Evolutionary conservation across 2,329 filamentous ascomycete species (phyloP), one percentile per base, ranked within the genome.

Genomic region (Cercospora sesami): DNA sequence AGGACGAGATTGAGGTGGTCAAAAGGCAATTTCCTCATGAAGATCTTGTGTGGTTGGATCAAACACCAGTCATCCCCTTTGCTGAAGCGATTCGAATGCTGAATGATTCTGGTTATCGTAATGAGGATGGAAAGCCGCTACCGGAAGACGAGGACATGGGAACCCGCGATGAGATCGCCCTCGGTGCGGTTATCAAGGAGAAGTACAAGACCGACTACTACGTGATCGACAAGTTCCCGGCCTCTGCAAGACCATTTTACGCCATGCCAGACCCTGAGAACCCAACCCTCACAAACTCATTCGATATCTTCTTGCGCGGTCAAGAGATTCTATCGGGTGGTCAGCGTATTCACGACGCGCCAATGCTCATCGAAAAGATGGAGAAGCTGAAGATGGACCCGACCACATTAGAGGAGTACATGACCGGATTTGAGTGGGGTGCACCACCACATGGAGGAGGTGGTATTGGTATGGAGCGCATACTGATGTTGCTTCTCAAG

Each of bases 261-360:
- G 92, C 94, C 1, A 94, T 96, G 86, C 90, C 90, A 30, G 92
- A 96, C 70, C 86, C 90, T 1, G 83, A 89, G 16, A 87, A 96
- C 75, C 83, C 87, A 12, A 84, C 86, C 36, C 88, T 89, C 78
- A 97, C 94, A 61, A 96, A 96, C 78, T 96, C 94, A 0, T 97
- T 97, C 75, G 94, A 97, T 78, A 96, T 97, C 67, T 97, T 97
- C 81, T 86, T 97, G 53, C 90, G 94, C 31, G 94, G 94, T 0
- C 94, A 97, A 76, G 94, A 97, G 79, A 95, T 97, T 66, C 89
- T 94, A 57, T 94, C 92, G 0, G 94, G 94, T 73, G 94, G 94
- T 7, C 94, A 97, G 80, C 93, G 94, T 86, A 96, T 97, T 71
- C 91, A 97, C 78, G 89, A 95, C 69, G 86, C 91, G 0, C 81